A percentile compares a stretch with the other conserved stretches of the same genome.
phyloP scores from a whole-genome alignment of 495 filamentous ascomycete genomes.

The Penicillium atrosanguineum region DNA sequence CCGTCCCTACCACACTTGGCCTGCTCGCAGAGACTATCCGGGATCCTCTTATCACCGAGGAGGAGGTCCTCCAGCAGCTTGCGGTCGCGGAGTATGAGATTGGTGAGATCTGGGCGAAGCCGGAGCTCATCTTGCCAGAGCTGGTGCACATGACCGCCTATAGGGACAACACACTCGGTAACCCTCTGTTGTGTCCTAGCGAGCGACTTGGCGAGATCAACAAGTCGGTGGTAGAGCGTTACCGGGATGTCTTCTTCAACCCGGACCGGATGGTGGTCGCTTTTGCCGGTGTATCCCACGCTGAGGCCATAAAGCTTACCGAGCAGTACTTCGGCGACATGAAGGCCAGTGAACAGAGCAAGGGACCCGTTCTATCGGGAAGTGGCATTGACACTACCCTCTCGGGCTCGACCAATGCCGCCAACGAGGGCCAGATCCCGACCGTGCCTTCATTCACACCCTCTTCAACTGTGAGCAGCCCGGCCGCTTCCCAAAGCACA shows the following conservation, averaged over 20 bases:
- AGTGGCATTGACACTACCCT: constrained; percentile 54
- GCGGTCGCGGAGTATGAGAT: constrained; percentile 94
- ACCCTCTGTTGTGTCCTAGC: constrained; percentile 85
- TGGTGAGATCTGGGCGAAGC: constrained; percentile 95
- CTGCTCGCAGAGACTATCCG: constrained; percentile 93
- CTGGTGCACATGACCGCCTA: constrained; percentile 92
- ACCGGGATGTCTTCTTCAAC: constrained; percentile 78
- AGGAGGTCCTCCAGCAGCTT: constrained; percentile 83
- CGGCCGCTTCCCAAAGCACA: constrained; percentile 38
- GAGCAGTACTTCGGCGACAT: constrained; percentile 91
- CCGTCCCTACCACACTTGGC: constrained; percentile 77
- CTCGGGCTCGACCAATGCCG: constrained; percentile 47
- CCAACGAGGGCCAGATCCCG: constrained; percentile 35
- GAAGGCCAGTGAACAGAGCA: constrained; percentile 43
- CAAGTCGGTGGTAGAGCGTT: constrained; percentile 68
- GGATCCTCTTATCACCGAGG: constrained; percentile 83
- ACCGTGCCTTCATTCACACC: constrained; percentile 41
- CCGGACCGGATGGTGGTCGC: constrained; percentile 92
- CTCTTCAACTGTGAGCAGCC: constrained; percentile 38
- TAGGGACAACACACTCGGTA: constrained; percentile 91
- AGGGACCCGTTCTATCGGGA: constrained; percentile 55
- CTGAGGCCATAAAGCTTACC: constrained; percentile 73
- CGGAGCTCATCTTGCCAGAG: constrained; percentile 93
- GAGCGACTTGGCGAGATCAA: constrained; percentile 79
- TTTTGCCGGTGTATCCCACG: constrained; percentile 87